Evolutionary conservation across 345 rosid species (phyloP).

Genomic region (Capsella bursapastoris): DNA sequence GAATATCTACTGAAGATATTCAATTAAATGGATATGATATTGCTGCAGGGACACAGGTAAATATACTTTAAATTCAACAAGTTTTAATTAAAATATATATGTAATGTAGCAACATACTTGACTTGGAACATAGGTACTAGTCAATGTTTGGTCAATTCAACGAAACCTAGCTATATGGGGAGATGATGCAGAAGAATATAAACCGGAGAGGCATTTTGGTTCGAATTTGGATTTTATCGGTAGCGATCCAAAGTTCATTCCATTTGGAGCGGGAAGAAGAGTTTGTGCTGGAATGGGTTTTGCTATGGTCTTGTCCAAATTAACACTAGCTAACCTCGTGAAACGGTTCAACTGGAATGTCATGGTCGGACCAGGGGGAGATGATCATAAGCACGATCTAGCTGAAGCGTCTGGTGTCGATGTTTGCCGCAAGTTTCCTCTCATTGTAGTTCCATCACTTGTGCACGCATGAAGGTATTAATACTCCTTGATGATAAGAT

Average conservation of each 20-base stretch:
- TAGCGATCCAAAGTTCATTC: constrained; percentile 5
- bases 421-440: constrained; percentile 23
- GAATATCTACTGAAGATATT: constrained; percentile 29
- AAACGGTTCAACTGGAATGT: background rate
- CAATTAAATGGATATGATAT: constrained; percentile 42
- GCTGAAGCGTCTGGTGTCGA: background rate
- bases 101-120: background rate
- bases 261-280: constrained; percentile 25
- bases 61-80: too few species aligned
- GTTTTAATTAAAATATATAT: too few species aligned
- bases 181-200: constrained; percentile 47
- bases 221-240: background rate
- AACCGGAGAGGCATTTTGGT: constrained; percentile 43
- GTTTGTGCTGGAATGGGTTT: constrained; percentile 12
- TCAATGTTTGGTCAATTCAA: constrained; percentile 43
- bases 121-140: constrained; percentile 6
- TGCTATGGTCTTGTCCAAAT: background rate
- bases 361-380: background rate
- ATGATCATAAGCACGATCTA: constrained; percentile 1
- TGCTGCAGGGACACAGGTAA: constrained; percentile 33
- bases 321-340: constrained; percentile 17
- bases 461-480: background rate
- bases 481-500: background rate
- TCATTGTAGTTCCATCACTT: background rate
- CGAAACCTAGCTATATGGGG: constrained; percentile 52